Base-by-base conservation (phyloP, 192 early-diverging fungal genomes). In the Dimargaris verticillata region DNA sequence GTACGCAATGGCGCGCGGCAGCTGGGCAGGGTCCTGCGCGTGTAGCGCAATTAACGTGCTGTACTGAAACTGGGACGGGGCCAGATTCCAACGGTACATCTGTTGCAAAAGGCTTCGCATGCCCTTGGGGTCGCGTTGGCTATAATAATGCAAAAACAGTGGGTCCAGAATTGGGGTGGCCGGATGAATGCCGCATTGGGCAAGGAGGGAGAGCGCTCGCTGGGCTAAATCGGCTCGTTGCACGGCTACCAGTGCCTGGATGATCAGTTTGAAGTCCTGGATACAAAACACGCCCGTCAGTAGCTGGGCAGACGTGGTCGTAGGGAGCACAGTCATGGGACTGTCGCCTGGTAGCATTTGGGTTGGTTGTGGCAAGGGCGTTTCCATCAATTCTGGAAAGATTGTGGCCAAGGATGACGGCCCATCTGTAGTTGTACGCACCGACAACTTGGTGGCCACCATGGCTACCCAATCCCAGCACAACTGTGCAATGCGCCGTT, bases 391-490 rank as follows among this genome's bases (percentile, higher is more conserved):
- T 48, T 17, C 47, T 38, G 33, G 33, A 38, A 38, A 38, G 2
- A 48, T 48, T 2, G 18, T 22, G 18, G 20, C 47, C 47, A 48
- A 3, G 15, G 47, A 48, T 12, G 47, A 48, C 15, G 47, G 18
- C 1, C 18, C 20, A 1, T 48, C 20, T 11, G 47, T 12, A 2
- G 15, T 17, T 17, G 47, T 48, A 48, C 47, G 47, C 47, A 20
- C 18, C 47, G 15, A 17, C 47, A 48, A 11, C 15, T 22, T 22
- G 18, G 20, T 17, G 20, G 47, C 4, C 15, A 48, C 47, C 14
- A 55, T 55, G 5, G n/a, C 20, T 33, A 59, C 57, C 57, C 57
- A 59, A 22, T 59, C 57, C 57, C 57, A 33, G 29, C 57, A 59
- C 25, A 59, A n/a, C 18, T 59, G 57, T 0, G n/a, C 11, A 15